Percentiles rank a stretch among this genome's conserved stretches.
Conservation (phyloP, 2,329 filamentous ascomycete species). For the Monosporascus sp. region DNA sequence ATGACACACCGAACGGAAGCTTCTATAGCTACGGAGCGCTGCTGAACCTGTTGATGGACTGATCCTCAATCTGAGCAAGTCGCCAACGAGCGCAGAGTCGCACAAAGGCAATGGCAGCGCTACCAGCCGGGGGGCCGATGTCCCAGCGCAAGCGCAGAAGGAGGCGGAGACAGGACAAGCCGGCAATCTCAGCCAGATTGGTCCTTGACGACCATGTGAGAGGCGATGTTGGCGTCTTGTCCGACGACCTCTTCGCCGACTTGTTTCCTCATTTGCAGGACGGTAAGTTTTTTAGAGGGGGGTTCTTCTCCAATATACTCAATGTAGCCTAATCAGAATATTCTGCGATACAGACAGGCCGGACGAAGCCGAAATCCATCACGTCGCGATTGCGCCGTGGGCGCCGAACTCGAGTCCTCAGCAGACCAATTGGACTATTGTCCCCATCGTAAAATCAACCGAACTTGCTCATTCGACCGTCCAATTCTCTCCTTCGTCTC, state of each 20-base stretch:
- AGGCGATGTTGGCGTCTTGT: constrained; percentile 80
- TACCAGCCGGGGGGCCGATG: constrained; percentile 5
- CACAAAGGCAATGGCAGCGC: constrained; percentile 15
- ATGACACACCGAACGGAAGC: too few species aligned
- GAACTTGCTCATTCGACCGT: constrained; percentile 71
- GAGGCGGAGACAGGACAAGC: constrained; percentile 62
- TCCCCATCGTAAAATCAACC: constrained; percentile 65
- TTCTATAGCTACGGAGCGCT: too few species aligned
- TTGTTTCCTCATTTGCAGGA: constrained; percentile 63
- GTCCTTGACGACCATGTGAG: constrained; percentile 81
- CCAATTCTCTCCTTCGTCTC: constrained; percentile 68
- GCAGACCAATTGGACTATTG: constrained; percentile 74
- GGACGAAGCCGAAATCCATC: constrained; percentile 38
- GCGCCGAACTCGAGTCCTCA: constrained; percentile 53
- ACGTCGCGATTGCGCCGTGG: constrained; percentile 74
- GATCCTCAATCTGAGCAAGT: neutral
- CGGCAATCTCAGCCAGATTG: constrained; percentile 72
- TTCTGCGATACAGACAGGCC: constrained; percentile 19
- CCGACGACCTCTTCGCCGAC: constrained; percentile 78
- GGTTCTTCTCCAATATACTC: too few species aligned
- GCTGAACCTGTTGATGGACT: neutral
- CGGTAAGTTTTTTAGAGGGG: constrained; percentile 34
- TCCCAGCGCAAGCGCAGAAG: constrained; percentile 37
- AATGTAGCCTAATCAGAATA: constrained; percentile 6
- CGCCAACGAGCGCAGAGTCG: neutral